Base-by-base conservation (phyloP, 108 stramenopile species). In the Discostella pseudostelligera region DNA sequence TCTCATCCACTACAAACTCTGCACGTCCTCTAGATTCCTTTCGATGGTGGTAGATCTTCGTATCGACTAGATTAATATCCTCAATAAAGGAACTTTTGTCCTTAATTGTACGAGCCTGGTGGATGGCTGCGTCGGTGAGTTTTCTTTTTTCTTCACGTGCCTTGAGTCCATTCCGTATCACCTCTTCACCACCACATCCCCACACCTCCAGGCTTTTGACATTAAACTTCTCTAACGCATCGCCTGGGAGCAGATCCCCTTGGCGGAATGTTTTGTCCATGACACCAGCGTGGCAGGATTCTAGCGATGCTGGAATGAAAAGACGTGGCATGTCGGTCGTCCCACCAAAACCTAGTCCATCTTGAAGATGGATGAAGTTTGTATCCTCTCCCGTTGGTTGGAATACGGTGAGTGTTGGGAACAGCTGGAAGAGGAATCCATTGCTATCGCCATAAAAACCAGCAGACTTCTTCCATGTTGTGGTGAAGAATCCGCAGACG, bases 141-240 rank as follows among this genome's bases (percentile, higher is more conserved):
- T 54, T 51, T 14, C 76, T 51, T 11, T 72, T 35, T 32, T 65
- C 58, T 47, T 58, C 55, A 35, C 76, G 62, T 14, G 66, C 37
- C 39, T 58, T 40, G 55, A 78, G 70, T 2, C 70, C 66, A 17
- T 78, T 66, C 40, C 46, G 26, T 17, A 78, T 72, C 16, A 57
- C 59, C 9, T 60, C 67, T 13, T 78, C 70, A 12, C 76, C 76
- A 28, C 76, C 76, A 3, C 56, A 56, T 25, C 65, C 76, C 77
- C 77, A 78, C 9, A 78, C 69, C 50, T 78, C 77, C 11, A 78
- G 28, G 20, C 62, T 64, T 43, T 78, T 68, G 71, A 78, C 72
- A 29, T 60, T 68, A 35, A 78, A 78, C 45, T 78, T 69, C 44
- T 78, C 70, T 13, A 71, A 39, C 50, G 64, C 59, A 48, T 77